These are phyloP conservation scores for Pilaira anomala DNA, from an alignment of 192 early-diverging fungal species.

Conservation along the genomic window DNA sequence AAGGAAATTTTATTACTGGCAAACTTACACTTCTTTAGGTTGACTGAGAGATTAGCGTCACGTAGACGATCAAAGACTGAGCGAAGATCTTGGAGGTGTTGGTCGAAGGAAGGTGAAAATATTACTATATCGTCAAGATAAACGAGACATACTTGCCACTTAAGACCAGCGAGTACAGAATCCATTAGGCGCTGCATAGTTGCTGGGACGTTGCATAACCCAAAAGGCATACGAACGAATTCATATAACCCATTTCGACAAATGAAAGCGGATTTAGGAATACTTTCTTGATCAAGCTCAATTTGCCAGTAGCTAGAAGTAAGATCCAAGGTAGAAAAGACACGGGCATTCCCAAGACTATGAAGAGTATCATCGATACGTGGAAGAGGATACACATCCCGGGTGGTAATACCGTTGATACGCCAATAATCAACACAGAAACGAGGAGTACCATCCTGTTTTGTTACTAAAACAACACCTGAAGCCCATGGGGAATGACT, in stretches of 20 bases:
- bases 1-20: too few relatives aligned
- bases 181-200: conserved; percentile 41
- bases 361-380: conserved; percentile 46
- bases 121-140: conserved; percentile 47
- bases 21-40: too few relatives aligned
- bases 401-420: conserved; percentile 43
- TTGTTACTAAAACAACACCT: conserved; percentile 39
- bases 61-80: neutral
- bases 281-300: conserved; percentile 24
- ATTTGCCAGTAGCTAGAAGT: conserved; percentile 39
- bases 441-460: conserved; percentile 42
- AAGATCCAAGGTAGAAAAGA: conserved; percentile 46
- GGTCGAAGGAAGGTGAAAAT: conserved; percentile 32
- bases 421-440: conserved; percentile 44
- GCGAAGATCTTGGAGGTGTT: conserved; percentile 30
- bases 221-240: conserved; percentile 33
- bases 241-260: conserved; percentile 26
- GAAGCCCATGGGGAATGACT: conserved; percentile 40
- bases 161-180: conserved; percentile 22
- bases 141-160: conserved; percentile 27
- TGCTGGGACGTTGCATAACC: conserved; percentile 23
- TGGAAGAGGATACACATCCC: conserved; percentile 51
- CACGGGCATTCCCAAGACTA: conserved; percentile 7
- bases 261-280: too few relatives aligned
- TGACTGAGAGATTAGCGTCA: too few relatives aligned